A percentile compares a stretch with the other conserved stretches of the same genome.
phyloP scores from a whole-genome alignment of 352 stramenopile genomes.

The Globisporangium paddicum region DNA sequence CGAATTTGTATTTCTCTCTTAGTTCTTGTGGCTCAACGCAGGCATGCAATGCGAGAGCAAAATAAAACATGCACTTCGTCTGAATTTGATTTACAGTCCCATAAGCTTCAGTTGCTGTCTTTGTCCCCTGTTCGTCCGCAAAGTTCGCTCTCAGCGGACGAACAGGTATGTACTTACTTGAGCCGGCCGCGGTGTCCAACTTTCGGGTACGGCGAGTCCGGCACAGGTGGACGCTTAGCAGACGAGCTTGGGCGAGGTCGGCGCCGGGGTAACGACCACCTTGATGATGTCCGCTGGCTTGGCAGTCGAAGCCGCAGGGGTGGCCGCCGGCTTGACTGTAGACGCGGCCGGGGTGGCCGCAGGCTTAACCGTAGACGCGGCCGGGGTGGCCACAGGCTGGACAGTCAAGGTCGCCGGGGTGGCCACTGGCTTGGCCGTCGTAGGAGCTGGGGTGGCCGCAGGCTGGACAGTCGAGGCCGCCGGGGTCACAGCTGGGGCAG shows the following conservation, averaged over 20 bases:
- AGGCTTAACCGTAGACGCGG: conserved; percentile 6
- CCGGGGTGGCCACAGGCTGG: conserved; percentile 3
- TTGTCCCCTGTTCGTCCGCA: too few species aligned
- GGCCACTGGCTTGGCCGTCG: too few species aligned
- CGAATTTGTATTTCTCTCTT: conserved; percentile 1
- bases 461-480: neutral
- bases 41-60: neutral
- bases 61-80: neutral
- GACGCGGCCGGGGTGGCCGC: conserved; percentile 8
- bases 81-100: conserved; percentile 5
- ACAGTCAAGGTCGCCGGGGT: neutral
- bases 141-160: neutral
- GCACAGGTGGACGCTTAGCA: conserved; percentile 9
- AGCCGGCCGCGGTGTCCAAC: neutral
- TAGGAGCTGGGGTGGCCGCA: neutral
- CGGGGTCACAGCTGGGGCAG: neutral
- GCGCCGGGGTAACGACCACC: conserved; percentile 14
- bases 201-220: neutral
- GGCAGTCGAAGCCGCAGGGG: conserved; percentile 1
- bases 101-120: neutral
- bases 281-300: conserved; percentile 12
- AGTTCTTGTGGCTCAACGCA: neutral
- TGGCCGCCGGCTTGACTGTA: conserved; percentile 1
- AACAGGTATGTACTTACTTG: neutral
- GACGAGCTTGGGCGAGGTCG: conserved; percentile 15